A percentile compares a stretch with the other conserved stretches of the same genome.
These are phyloP conservation scores for Aspergillus thermomutatus DNA, from an alignment of 2,329 filamentous ascomycete genomes.

Conservation along the genomic window DNA sequence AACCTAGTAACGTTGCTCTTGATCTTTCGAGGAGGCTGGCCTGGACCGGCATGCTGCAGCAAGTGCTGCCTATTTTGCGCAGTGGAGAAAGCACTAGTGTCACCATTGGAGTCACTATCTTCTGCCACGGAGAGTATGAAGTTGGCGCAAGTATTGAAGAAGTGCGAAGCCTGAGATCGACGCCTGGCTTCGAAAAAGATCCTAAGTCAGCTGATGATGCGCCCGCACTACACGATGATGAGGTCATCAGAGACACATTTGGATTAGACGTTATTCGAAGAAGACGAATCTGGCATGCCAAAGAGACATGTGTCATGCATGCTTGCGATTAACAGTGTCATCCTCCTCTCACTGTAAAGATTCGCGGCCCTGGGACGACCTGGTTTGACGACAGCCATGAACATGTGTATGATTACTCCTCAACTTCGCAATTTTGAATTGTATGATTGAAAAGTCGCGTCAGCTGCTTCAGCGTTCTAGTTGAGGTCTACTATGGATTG, in stretches of 20 bases:
- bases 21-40: conserved; percentile 79
- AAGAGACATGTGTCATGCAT: conserved; percentile 44
- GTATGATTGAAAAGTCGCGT: neutral
- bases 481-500: neutral
- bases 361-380: neutral
- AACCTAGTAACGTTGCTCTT: conserved; percentile 68
- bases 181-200: conserved; percentile 10
- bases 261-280: conserved; percentile 37
- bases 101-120: conserved; percentile 66
- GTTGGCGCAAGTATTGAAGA: conserved; percentile 79
- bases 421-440: neutral
- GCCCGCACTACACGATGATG: conserved; percentile 23
- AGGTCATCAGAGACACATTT: conserved; percentile 35
- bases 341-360: neutral
- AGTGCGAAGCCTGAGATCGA: conserved; percentile 50
- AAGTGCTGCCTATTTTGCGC: conserved; percentile 61
- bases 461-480: neutral
- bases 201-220: conserved; percentile 5
- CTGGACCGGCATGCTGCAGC: conserved; percentile 82
- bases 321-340: conserved; percentile 26
- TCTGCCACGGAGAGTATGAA: conserved; percentile 81
- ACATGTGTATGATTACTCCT: neutral
- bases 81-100: conserved; percentile 60
- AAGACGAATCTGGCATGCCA: conserved; percentile 44
- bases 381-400: conserved; percentile 2